Percentiles rank a stretch among this genome's conserved stretches.
Evolutionary conservation across 208 protist genomes (phyloP).

Genomic region (Crithidia mellificae): DNA sequence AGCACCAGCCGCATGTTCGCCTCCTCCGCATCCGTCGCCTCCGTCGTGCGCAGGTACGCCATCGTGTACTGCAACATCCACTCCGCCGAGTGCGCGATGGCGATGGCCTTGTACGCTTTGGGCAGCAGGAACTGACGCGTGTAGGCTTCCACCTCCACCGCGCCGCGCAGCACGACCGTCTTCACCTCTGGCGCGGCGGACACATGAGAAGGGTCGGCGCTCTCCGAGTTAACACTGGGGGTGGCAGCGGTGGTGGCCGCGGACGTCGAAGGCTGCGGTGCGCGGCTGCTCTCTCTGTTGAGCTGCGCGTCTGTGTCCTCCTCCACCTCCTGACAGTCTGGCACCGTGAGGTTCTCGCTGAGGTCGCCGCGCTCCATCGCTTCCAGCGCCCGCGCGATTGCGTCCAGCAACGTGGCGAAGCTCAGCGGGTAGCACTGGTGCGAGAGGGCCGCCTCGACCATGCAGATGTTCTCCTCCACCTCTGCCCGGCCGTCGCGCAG

Average conservation of each 20-base stretch:
- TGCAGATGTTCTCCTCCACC: conserved; percentile 60
- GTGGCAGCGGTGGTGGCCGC: too few relatives aligned
- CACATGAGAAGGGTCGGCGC: background rate
- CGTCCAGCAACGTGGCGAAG: conserved; percentile 61
- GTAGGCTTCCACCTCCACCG: conserved; percentile 64
- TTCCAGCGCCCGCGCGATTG: conserved; percentile 42
- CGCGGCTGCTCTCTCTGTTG: background rate
- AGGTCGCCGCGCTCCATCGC: conserved; percentile 68
- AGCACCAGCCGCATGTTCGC: conserved; percentile 59
- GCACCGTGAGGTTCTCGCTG: conserved; percentile 41
- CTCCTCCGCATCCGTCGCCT: conserved; percentile 49
- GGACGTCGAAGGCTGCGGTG: too few relatives aligned
- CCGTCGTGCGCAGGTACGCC: conserved; percentile 64
- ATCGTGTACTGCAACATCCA: conserved; percentile 90
- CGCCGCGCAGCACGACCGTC: conserved; percentile 49
- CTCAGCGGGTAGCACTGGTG: conserved; percentile 48
- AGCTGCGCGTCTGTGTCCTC: background rate
- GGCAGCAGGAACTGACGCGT: conserved; percentile 48
- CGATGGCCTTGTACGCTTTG: conserved; percentile 41
- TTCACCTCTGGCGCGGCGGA: conserved; percentile 4
- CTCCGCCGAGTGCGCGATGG: conserved; percentile 62
- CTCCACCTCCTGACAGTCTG: conserved; percentile 31
- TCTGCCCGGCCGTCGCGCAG: conserved; percentile 46
- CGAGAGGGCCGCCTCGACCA: conserved; percentile 48
- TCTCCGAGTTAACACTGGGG: too few relatives aligned